Evolutionary conservation across 2,329 filamentous ascomycete species (phyloP).

Genomic region (Botryotinia calthae): DNA sequence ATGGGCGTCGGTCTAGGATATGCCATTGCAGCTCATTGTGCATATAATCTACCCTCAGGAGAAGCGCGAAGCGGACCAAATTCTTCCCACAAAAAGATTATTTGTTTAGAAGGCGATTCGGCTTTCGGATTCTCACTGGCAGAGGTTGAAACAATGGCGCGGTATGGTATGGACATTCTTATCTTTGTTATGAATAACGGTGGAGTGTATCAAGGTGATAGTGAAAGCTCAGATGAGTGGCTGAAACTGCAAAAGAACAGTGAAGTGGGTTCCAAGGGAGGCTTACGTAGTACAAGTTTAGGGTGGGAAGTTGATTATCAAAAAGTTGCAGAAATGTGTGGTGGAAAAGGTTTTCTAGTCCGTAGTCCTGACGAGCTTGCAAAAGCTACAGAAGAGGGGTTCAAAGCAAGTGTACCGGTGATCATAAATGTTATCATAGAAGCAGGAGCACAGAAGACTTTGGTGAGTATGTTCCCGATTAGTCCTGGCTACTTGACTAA

Average conservation of each 20-base stretch:
- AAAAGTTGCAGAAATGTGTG: conserved; percentile 53
- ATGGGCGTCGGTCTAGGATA: conserved; percentile 60
- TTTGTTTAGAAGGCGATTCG: conserved; percentile 55
- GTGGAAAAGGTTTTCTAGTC: conserved; percentile 52
- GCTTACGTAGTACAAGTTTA: conserved; percentile 49
- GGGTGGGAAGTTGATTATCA: conserved; percentile 55
- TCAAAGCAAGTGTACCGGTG: conserved; percentile 46
- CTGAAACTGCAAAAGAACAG: conserved; percentile 44
- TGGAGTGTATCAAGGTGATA: conserved; percentile 49
- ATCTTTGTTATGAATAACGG: conserved; percentile 58
- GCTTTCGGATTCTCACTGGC: conserved; percentile 55
- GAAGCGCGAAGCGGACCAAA: conserved; percentile 39
- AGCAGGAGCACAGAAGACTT: conserved; percentile 46
- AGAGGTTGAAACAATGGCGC: conserved; percentile 56
- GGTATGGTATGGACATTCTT: conserved; percentile 52
- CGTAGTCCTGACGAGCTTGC: conserved; percentile 51
- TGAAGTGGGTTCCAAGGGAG: conserved; percentile 34
- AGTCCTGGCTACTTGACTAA: conserved; percentile 13
- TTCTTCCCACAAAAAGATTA: conserved; percentile 48
- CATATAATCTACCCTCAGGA: conserved; percentile 48
- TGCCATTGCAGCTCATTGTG: conserved; percentile 54
- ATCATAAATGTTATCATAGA: conserved; percentile 57
- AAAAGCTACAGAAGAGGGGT: conserved; percentile 50
- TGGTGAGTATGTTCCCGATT: conserved; percentile 28
- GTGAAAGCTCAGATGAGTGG: conserved; percentile 43